These are phyloP conservation scores for Saccharomycopsis sp. DNA, from an alignment of 805 yeast genomes.

Conservation along the genomic window DNA sequence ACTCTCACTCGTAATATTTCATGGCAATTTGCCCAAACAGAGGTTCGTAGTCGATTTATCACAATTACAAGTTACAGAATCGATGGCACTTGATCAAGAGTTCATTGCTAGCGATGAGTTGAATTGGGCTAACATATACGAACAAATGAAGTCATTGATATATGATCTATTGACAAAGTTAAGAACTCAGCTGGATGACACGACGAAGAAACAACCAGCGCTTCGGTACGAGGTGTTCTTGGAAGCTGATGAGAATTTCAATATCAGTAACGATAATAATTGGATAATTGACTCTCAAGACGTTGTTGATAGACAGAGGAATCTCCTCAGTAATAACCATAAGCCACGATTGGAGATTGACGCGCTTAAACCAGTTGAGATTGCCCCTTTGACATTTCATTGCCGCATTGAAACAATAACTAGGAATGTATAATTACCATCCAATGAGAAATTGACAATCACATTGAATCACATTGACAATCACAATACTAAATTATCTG, in stretches of 20 bases:
- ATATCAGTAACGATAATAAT: too few species aligned
- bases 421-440: neutral
- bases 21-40: slow-evolving; percentile 9
- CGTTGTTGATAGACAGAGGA: neutral
- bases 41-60: slow-evolving; percentile 13
- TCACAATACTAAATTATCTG: too few species aligned
- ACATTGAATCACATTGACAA: too few species aligned
- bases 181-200: slow-evolving; percentile 1
- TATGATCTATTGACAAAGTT: slow-evolving; percentile 10
- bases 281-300: too few species aligned
- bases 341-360: neutral
- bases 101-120: slow-evolving; percentile 4
- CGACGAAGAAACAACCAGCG: neutral
- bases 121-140: slow-evolving; percentile 17
- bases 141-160: slow-evolving; percentile 9
- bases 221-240: too few species aligned
- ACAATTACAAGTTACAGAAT: neutral
- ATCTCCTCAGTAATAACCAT: neutral
- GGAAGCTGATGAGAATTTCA: neutral
- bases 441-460: too few species aligned
- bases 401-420: slow-evolving; percentile 1
- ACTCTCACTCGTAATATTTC: slow-evolving; percentile 15
- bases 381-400: slow-evolving; percentile 5
- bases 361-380: slow-evolving; percentile 3
- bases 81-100: neutral